These are phyloP conservation scores for Cadophora sp. DNA, from an alignment of 2,329 filamentous ascomycete genomes.

Conservation along the genomic window DNA sequence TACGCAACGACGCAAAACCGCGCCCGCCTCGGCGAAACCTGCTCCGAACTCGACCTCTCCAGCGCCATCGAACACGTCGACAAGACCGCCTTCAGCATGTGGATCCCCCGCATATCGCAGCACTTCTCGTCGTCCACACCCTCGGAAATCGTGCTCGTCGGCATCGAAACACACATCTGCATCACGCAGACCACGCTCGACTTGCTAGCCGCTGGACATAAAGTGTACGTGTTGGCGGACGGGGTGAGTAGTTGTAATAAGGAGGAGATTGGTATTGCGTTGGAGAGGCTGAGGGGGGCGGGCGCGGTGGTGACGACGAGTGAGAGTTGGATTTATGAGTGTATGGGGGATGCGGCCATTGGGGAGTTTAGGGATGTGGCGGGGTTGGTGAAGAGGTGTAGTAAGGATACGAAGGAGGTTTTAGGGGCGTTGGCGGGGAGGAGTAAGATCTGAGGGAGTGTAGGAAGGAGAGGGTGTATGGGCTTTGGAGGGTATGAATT, in stretches of 20 bases:
- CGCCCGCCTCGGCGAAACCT: constrained; percentile 79
- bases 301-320: constrained; percentile 84
- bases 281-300: constrained; percentile 76
- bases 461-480: background rate
- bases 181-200: constrained; percentile 92
- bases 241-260: constrained; percentile 87
- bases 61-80: constrained; percentile 68
- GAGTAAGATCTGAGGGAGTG: constrained; percentile 58
- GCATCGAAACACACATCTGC: constrained; percentile 94
- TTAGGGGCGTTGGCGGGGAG: constrained; percentile 71
- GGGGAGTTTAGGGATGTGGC: constrained; percentile 77
- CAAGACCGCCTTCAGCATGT: constrained; percentile 93
- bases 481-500: background rate
- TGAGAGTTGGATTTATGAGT: constrained; percentile 90
- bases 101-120: constrained; percentile 69
- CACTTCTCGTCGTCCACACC: constrained; percentile 46
- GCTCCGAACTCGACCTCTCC: constrained; percentile 68
- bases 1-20: constrained; percentile 87
- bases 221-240: constrained; percentile 87
- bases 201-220: constrained; percentile 74
- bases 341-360: constrained; percentile 80
- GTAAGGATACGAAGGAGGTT: constrained; percentile 71
- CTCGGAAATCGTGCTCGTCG: constrained; percentile 77
- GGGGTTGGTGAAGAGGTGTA: constrained; percentile 78
- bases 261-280: constrained; percentile 80